These are phyloP conservation scores for Trypanosoma melophagium DNA, from an alignment of 208 protist genomes.

Conservation along the genomic window DNA sequence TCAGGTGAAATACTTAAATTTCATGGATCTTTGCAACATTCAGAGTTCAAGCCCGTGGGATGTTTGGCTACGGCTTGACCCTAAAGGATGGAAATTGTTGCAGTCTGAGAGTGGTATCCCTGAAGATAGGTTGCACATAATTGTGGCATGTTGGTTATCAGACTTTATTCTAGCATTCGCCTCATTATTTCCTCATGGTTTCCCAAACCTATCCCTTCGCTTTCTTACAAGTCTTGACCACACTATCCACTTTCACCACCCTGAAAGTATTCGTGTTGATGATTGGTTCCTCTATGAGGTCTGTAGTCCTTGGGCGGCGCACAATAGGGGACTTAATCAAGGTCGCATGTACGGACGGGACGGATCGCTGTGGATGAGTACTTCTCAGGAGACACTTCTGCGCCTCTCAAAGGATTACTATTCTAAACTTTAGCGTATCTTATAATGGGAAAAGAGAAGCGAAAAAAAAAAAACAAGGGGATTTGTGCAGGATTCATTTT, in stretches of 20 bases:
- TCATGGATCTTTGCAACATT: conserved; percentile 4
- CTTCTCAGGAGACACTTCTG: conserved; percentile 47
- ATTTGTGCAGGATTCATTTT: neutral
- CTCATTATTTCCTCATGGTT: conserved; percentile 29
- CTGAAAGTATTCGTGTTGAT: conserved; percentile 28
- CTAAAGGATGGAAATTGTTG: conserved; percentile 8
- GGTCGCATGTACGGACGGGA: conserved; percentile 46
- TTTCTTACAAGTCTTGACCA: conserved; percentile 64
- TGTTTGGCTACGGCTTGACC: conserved; percentile 28
- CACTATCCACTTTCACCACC: conserved; percentile 52
- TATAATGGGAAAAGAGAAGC: neutral
- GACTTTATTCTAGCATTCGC: conserved; percentile 47
- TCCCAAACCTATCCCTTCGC: conserved; percentile 23
- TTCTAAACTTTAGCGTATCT: conserved; percentile 21
- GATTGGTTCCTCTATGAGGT: conserved; percentile 62
- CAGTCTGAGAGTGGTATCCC: conserved; percentile 28
- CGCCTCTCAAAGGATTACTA: conserved; percentile 25
- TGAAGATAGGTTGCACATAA: conserved; percentile 31
- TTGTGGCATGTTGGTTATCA: conserved; percentile 45
- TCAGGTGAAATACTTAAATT: conserved; percentile 19
- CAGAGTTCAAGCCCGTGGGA: conserved; percentile 18
- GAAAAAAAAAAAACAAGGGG: neutral
- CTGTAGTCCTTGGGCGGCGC: conserved; percentile 31
- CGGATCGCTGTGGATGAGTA: conserved; percentile 47
- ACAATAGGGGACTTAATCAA: conserved; percentile 35